Conservation (phyloP, 2,329 filamentous ascomycete genomes). For the Pseudogymnoascus sp. region DNA sequence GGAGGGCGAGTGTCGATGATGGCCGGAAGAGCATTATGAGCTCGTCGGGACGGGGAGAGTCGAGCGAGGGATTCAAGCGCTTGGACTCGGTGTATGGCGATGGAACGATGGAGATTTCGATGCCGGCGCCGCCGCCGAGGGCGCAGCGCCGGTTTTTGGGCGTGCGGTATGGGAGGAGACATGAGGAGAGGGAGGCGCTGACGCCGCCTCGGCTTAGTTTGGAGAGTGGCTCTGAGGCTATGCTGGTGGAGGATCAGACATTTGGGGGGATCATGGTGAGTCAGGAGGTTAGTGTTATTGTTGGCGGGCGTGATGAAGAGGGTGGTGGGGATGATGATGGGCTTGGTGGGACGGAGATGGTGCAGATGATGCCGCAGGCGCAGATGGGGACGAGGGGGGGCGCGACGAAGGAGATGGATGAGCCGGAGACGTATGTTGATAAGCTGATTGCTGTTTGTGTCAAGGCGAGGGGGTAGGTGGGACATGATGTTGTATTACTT, state of each 20-base stretch:
- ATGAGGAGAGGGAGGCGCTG: not conserved
- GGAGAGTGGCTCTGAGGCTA: constrained; percentile 17
- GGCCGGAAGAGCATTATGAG: constrained; percentile 1
- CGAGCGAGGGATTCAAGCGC: not conserved
- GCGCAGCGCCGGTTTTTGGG: not conserved
- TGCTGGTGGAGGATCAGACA: constrained; percentile 17
- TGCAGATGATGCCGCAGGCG: not conserved
- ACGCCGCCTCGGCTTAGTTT: not conserved
- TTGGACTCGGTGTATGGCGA: not conserved
- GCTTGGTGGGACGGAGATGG: not conserved
- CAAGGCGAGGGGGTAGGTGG: not conserved
- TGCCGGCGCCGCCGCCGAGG: not conserved
- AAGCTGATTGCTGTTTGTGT: not conserved
- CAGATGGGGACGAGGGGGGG: not conserved
- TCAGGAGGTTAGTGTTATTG: constrained; percentile 53
- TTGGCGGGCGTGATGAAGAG: constrained; percentile 21
- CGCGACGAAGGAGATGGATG: not conserved
- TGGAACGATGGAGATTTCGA: not conserved
- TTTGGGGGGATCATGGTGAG: constrained; percentile 56
- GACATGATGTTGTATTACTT: not conserved
- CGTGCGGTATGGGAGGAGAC: not conserved
- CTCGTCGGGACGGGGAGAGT: not conserved
- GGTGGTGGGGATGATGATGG: constrained; percentile 11
- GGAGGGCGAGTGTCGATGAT: constrained; percentile 14
- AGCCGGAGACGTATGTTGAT: constrained; percentile 3